Conservation (phyloP, 2,329 filamentous ascomycete species). For the Microsporum ferrugineum region DNA sequence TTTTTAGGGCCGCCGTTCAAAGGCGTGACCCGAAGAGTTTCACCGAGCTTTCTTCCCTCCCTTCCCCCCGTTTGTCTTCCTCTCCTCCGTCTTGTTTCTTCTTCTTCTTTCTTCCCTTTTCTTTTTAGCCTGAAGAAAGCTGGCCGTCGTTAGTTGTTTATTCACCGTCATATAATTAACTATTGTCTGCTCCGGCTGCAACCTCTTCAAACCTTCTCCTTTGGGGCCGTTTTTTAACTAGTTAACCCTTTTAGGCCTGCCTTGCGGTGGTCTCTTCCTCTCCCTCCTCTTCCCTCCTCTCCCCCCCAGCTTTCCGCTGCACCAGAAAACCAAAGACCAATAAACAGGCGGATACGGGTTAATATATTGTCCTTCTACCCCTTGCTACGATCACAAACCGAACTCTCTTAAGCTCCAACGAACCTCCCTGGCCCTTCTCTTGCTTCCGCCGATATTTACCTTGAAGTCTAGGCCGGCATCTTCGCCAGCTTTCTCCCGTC, state of each 20-base stretch:
- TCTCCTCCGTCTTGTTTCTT: background rate
- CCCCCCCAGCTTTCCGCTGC: background rate
- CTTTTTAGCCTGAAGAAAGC: background rate
- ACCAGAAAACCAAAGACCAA: background rate
- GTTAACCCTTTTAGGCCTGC: background rate
- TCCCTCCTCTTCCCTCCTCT: background rate
- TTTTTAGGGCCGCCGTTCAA: background rate
- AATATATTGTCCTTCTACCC: background rate
- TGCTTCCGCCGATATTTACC: background rate
- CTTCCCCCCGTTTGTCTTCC: background rate
- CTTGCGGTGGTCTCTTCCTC: background rate
- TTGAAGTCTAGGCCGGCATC: background rate
- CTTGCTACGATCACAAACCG: background rate
- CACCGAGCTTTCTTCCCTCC: background rate
- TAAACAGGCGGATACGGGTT: background rate
- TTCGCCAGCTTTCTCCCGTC: background rate
- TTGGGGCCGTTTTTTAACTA: background rate
- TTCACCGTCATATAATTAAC: background rate
- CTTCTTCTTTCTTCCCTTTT: background rate
- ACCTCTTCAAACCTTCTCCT: background rate
- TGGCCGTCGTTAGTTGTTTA: background rate
- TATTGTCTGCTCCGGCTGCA: background rate
- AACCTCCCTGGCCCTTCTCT: background rate
- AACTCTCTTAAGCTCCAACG: background rate
- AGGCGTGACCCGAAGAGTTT: constrained; percentile 1